These are phyloP conservation scores for Chimonanthus salicifolius DNA, from an alignment of 164 flowering plant genomes.

Conservation along the genomic window DNA sequence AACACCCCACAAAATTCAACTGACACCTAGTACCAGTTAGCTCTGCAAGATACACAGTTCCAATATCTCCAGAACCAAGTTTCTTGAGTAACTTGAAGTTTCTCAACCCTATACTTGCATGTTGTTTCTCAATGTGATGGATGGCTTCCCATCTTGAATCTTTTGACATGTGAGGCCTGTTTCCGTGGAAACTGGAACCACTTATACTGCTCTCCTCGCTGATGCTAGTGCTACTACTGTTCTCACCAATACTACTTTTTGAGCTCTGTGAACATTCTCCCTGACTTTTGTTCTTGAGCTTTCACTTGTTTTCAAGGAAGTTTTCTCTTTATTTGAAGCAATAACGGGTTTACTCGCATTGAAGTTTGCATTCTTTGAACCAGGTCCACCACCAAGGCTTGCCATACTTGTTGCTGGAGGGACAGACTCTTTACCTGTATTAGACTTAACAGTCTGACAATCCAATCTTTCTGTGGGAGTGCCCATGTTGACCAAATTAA, in stretches of 20 bases:
- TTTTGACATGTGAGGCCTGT: slow-evolving; percentile 87
- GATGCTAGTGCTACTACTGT: slow-evolving; percentile 56
- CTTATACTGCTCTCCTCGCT: slow-evolving; percentile 72
- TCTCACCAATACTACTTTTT: slow-evolving; percentile 69
- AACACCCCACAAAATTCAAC: no score
- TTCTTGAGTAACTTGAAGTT: slow-evolving; percentile 67
- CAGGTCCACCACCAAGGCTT: slow-evolving; percentile 20
- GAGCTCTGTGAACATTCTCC: slow-evolving; percentile 82
- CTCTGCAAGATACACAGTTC: slow-evolving; percentile 80
- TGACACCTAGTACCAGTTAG: slow-evolving; percentile 40
- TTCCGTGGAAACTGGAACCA: slow-evolving; percentile 46
- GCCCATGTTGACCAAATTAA: slow-evolving; percentile 12
- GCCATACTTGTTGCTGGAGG: slow-evolving; percentile 27
- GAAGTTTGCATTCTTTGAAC: slow-evolving; percentile 7
- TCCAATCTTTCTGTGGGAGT: slow-evolving; percentile 19
- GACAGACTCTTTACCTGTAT: slow-evolving; percentile 20
- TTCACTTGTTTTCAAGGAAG: slow-evolving; percentile 27
- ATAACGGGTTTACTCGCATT: slow-evolving; percentile 5
- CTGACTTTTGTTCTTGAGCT: slow-evolving; percentile 44
- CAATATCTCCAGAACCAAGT: slow-evolving; percentile 91
- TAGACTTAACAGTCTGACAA: slow-evolving; percentile 13
- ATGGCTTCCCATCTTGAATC: slow-evolving; percentile 81
- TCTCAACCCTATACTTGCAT: slow-evolving; percentile 46
- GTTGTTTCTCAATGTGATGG: slow-evolving; percentile 41
- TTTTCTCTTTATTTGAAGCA: slow-evolving; percentile 20